Conservation (phyloP, 2,329 filamentous ascomycete genomes). For the Aspergillus cejpii region DNA sequence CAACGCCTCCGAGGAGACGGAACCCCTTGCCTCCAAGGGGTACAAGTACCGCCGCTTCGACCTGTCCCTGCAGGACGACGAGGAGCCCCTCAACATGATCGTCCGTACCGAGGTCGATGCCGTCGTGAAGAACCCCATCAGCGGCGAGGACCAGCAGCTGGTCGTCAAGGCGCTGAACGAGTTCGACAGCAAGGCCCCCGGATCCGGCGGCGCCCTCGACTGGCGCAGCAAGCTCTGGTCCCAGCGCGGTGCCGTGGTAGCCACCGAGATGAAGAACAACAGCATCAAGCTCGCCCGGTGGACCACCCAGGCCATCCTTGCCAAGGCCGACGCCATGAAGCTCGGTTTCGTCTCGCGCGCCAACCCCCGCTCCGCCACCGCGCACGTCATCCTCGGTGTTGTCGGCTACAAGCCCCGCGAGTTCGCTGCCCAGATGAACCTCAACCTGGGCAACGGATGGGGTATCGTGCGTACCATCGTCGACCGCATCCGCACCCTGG, state of each 20-base stretch:
- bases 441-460: constrained; percentile 95
- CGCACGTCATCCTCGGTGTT: constrained; percentile 91
- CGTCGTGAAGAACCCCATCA: constrained; percentile 89
- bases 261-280: constrained; percentile 99
- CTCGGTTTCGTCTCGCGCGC: constrained; percentile 93
- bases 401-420: constrained; percentile 97
- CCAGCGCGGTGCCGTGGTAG: constrained; percentile 93
- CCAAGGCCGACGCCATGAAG: constrained; percentile 98
- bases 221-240: constrained; percentile 92
- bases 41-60: constrained; percentile 99
- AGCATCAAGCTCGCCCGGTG: constrained; percentile 96
- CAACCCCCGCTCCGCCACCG: constrained; percentile 86
- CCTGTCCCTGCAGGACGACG: constrained; percentile 79
- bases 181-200: constrained; percentile 96
- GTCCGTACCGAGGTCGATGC: constrained; percentile 95
- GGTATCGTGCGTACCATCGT: constrained; percentile 97
- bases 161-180: constrained; percentile 96
- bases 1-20: constrained; percentile 84
- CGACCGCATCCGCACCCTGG: constrained; percentile 58
- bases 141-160: constrained; percentile 82
- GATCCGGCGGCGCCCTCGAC: constrained; percentile 88
- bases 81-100: constrained; percentile 86
- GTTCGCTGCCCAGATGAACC: constrained; percentile 95
- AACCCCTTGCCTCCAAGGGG: constrained; percentile 87
- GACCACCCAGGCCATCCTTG: constrained; percentile 94